Conservation (phyloP, 306 rosid species). For the Gleditsia sinensis region DNA sequence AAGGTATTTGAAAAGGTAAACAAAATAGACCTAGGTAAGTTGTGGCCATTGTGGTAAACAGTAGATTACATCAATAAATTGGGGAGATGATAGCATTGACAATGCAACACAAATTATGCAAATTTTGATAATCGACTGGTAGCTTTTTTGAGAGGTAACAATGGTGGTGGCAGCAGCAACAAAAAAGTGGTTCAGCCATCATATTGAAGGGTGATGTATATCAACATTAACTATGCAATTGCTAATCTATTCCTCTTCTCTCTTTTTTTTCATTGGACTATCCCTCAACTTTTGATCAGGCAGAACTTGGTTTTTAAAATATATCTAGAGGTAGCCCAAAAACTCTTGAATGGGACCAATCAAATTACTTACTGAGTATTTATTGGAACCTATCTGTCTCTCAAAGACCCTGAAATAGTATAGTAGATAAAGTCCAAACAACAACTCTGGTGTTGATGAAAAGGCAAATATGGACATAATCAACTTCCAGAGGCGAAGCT, state of each 20-base stretch:
- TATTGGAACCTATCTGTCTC: slow-evolving; percentile 97
- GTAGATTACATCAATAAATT: neutral
- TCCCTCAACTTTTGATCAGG: neutral
- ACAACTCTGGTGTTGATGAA: slow-evolving; percentile 91
- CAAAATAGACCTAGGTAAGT: neutral
- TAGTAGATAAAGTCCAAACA: slow-evolving; percentile 89
- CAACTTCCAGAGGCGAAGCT: slow-evolving; percentile 79
- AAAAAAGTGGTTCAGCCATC: slow-evolving; percentile 1
- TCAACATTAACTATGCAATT: slow-evolving; percentile 14
- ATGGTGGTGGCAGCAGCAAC: slow-evolving; percentile 6
- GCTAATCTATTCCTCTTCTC: neutral
- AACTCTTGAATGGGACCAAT: slow-evolving; percentile 7
- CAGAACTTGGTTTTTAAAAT: slow-evolving; percentile 20
- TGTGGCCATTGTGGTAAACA: neutral
- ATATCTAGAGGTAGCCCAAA: neutral
- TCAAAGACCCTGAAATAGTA: slow-evolving; percentile 98
- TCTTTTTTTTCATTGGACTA: too few relatives aligned
- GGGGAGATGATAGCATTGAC: neutral
- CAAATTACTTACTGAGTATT: slow-evolving; percentile 67
- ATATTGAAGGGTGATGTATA: neutral
- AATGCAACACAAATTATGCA: neutral
- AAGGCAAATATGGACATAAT: slow-evolving; percentile 75
- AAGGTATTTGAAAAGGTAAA: slow-evolving; percentile 1
- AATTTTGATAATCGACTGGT: neutral
- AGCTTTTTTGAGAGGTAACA: neutral